A percentile compares a stretch with the other conserved stretches of the same genome.
Conservation (phyloP, 2,329 filamentous ascomycete species). For the Aspergillus unguis region DNA sequence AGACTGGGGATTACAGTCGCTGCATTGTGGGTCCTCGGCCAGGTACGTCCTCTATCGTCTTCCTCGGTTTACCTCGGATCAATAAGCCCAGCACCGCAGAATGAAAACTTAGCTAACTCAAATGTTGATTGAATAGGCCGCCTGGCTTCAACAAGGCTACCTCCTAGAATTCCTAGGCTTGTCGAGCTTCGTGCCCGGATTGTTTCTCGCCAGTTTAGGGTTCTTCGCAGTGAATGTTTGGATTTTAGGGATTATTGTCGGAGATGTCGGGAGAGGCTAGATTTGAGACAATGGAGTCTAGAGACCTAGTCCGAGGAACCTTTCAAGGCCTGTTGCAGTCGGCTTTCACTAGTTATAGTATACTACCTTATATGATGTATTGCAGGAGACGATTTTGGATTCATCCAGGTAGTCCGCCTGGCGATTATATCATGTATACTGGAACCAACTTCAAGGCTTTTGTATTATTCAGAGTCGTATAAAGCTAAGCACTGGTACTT, state of each 20-base stretch:
- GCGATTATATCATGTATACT: no score
- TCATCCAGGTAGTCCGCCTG: no score
- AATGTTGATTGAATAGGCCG: conserved; percentile 39
- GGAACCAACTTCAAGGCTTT: not conserved
- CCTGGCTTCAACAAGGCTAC: conserved; percentile 74
- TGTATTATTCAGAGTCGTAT: not conserved
- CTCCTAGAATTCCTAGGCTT: conserved; percentile 73
- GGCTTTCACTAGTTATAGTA: no score
- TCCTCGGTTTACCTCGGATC: not conserved
- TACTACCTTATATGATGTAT: no score
- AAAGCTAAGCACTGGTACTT: no score
- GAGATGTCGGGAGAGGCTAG: conserved; percentile 51
- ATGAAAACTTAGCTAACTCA: no score
- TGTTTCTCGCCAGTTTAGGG: conserved; percentile 69
- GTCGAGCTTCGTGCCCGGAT: conserved; percentile 79
- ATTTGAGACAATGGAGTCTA: not conserved
- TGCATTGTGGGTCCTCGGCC: conserved; percentile 69
- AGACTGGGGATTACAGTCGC: conserved; percentile 63
- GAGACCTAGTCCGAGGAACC: not conserved
- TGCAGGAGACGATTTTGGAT: no score
- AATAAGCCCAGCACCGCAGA: not conserved
- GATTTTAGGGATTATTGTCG: conserved; percentile 77
- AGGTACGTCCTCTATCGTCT: conserved; percentile 45
- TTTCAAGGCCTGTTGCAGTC: no score
- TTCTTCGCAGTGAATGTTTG: conserved; percentile 88